Percentiles rank a stretch among this genome's conserved stretches.
Evolutionary conservation across 2,329 filamentous ascomycete genomes (phyloP).

Genomic region (Orbilia blumenaviensis): DNA sequence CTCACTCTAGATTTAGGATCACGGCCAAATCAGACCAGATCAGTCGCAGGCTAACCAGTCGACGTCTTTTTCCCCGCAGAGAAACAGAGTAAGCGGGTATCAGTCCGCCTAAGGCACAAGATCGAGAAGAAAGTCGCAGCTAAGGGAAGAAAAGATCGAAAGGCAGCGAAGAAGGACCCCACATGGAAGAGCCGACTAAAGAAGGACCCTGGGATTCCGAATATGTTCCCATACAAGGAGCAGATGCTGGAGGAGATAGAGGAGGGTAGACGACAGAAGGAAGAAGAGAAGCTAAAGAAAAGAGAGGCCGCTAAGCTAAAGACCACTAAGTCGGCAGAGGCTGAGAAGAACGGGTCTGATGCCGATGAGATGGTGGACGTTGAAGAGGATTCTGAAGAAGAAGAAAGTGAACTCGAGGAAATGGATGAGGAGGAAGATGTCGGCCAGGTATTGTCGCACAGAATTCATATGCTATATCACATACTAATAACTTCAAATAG

Average conservation of each 20-base stretch:
- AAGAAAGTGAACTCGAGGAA: conserved; percentile 67
- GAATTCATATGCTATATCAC: background rate
- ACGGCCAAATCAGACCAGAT: no score
- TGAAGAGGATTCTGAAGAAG: conserved; percentile 64
- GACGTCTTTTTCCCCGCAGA: conserved; percentile 71
- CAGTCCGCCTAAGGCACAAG: conserved; percentile 90
- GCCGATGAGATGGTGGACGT: conserved; percentile 65
- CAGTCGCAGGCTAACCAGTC: conserved; percentile 40
- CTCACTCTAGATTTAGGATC: conserved; percentile 2
- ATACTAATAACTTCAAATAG: conserved; percentile 19
- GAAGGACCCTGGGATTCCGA: conserved; percentile 98
- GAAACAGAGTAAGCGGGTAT: conserved; percentile 90
- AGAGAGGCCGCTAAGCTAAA: conserved; percentile 73
- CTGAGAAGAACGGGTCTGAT: conserved; percentile 64
- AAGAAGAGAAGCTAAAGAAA: conserved; percentile 76
- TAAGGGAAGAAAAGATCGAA: conserved; percentile 90
- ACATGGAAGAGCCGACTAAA: conserved; percentile 95
- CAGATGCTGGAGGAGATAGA: conserved; percentile 94
- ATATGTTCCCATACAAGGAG: conserved; percentile 97
- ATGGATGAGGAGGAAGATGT: conserved; percentile 60
- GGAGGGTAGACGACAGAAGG: conserved; percentile 80
- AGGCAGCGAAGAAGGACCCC: conserved; percentile 93
- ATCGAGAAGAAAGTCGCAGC: conserved; percentile 90
- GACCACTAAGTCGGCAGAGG: conserved; percentile 71
- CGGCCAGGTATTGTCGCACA: conserved; percentile 26